phyloP scores from a whole-genome alignment of 2,329 filamentous ascomycete genomes.

The Ascochyta pisi region DNA sequence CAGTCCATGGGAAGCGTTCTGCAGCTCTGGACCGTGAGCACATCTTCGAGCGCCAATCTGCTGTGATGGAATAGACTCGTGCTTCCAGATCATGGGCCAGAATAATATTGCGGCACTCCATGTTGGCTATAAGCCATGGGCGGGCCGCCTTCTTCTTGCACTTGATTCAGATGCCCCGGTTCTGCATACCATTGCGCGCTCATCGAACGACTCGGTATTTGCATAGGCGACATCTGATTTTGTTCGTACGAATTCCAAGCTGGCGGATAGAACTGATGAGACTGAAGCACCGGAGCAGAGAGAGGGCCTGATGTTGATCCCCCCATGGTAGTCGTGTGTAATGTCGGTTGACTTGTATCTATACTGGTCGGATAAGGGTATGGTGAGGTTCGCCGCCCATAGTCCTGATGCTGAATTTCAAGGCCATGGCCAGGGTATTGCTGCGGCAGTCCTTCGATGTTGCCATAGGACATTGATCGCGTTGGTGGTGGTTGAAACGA shows the following conservation, averaged over 20 bases:
- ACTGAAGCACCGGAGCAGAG: conserved; percentile 44
- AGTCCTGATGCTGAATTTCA: conserved; percentile 43
- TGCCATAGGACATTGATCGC: conserved; percentile 50
- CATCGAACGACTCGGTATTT: conserved; percentile 41
- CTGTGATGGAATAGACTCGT: not conserved
- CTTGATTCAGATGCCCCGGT: conserved; percentile 40
- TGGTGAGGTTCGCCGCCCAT: conserved; percentile 40
- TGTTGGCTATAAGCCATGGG: conserved; percentile 39
- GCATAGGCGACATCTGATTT: conserved; percentile 36
- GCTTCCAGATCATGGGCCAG: conserved; percentile 22
- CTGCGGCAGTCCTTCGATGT: conserved; percentile 46
- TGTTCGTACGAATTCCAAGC: conserved; percentile 43
- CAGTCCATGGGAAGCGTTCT: not conserved
- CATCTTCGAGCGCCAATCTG: not conserved
- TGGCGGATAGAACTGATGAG: conserved; percentile 40
- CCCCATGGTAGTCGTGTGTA: conserved; percentile 37
- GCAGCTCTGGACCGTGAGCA: not conserved
- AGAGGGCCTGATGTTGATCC: conserved; percentile 38
- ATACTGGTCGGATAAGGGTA: conserved; percentile 44
- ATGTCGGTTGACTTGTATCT: conserved; percentile 39
- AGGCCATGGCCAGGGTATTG: conserved; percentile 41
- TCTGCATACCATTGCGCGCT: conserved; percentile 47
- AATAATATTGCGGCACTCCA: conserved; percentile 40
- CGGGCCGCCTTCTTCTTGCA: conserved; percentile 45
- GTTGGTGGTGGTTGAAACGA: conserved; percentile 43